Conservation (phyloP, 371 early-diverging fungal genomes). For the Entomophthora muscae region DNA sequence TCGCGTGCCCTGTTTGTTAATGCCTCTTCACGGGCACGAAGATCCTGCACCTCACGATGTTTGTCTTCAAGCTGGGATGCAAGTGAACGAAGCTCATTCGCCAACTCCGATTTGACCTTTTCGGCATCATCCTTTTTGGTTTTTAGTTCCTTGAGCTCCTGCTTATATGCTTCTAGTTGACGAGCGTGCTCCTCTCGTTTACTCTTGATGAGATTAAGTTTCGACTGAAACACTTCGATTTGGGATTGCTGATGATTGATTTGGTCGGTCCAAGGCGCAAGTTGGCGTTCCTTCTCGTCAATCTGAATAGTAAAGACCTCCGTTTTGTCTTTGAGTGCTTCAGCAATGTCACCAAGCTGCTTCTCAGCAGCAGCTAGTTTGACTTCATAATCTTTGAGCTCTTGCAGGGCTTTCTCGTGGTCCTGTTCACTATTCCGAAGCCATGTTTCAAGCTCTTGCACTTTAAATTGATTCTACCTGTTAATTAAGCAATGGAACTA, state of each 20-base stretch:
- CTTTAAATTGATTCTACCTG: constrained; percentile 26
- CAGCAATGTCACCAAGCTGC: constrained; percentile 53
- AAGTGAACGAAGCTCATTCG: neutral
- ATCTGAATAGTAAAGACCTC: constrained; percentile 47
- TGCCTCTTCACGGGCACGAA: constrained; percentile 12
- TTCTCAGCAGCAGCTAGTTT: constrained; percentile 42
- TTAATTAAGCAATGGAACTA: neutral
- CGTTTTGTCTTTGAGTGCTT: constrained; percentile 67
- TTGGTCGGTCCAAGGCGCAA: constrained; percentile 72
- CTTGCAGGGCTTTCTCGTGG: constrained; percentile 23
- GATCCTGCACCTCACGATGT: neutral
- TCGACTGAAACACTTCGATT: constrained; percentile 62
- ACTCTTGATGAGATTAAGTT: constrained; percentile 47
- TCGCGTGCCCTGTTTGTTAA: constrained; percentile 24
- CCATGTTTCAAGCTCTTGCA: constrained; percentile 25
- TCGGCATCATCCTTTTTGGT: neutral
- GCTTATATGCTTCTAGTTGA: neutral
- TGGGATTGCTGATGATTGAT: constrained; percentile 46
- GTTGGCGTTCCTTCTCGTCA: constrained; percentile 50
- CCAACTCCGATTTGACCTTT: neutral
- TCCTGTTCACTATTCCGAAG: constrained; percentile 35
- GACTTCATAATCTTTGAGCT: constrained; percentile 39
- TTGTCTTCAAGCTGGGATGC: neutral
- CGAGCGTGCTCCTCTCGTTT: constrained; percentile 13
- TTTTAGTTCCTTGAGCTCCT: neutral